These are phyloP conservation scores for Ambispora gerdemannii DNA, from an alignment of 192 early-diverging fungal genomes.

Conservation along the genomic window DNA sequence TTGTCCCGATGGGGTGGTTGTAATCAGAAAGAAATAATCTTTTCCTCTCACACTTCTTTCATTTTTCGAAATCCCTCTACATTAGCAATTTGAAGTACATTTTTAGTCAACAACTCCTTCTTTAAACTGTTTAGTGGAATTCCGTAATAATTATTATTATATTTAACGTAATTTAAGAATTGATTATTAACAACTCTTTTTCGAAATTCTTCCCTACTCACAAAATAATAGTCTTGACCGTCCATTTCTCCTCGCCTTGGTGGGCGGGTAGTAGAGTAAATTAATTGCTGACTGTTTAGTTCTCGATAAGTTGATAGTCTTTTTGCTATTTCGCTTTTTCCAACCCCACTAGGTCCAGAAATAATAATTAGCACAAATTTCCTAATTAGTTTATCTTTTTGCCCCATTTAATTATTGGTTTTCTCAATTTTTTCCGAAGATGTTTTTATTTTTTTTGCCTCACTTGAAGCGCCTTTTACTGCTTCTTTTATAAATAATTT, in stretches of 20 bases:
- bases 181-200: background rate
- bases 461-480: too few species aligned
- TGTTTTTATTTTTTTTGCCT: too few species aligned
- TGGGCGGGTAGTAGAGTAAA: constrained; percentile 2
- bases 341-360: background rate
- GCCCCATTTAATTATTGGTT: too few species aligned
- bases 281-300: constrained; percentile 3
- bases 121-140: background rate
- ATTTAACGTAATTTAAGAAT: background rate
- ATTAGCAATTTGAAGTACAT: background rate
- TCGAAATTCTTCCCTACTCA: constrained; percentile 1
- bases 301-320: constrained; percentile 12
- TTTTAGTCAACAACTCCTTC: background rate
- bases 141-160: constrained; percentile 14
- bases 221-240: constrained; percentile 8
- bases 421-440: too few species aligned
- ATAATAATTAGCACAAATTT: constrained; percentile 1
- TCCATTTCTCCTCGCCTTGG: background rate
- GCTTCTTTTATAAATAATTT: too few species aligned
- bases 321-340: background rate
- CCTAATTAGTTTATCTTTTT: background rate
- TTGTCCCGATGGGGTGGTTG: background rate
- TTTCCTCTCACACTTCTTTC: background rate
- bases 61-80: background rate
- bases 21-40: background rate